These are phyloP conservation scores for Diplodia corticola DNA, from an alignment of 2,329 filamentous ascomycete species.

Conservation along the genomic window DNA sequence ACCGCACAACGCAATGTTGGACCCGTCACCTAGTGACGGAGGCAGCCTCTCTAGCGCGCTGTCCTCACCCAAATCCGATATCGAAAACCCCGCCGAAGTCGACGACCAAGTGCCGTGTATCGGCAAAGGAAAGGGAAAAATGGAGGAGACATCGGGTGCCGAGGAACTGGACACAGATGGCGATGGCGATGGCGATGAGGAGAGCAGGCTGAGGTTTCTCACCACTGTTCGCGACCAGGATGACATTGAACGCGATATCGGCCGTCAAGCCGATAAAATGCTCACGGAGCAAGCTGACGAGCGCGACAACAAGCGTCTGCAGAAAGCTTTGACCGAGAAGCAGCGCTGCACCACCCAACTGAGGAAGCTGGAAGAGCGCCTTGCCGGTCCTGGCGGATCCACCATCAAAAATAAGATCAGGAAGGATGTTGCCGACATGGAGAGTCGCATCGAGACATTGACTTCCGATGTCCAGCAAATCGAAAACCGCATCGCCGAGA, in stretches of 20 bases:
- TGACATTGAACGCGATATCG: slow-evolving; percentile 86
- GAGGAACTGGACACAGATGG: background rate
- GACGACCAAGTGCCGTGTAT: background rate
- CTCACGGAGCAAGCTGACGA: slow-evolving; percentile 64
- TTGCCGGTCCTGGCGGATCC: slow-evolving; percentile 53
- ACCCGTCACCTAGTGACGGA: background rate
- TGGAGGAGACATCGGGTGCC: background rate
- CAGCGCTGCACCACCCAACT: slow-evolving; percentile 67
- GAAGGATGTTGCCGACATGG: slow-evolving; percentile 65
- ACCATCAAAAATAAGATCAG: slow-evolving; percentile 60
- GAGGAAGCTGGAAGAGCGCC: slow-evolving; percentile 52
- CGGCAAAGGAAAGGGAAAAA: slow-evolving; percentile 15
- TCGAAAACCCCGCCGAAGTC: background rate
- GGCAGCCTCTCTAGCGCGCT: background rate
- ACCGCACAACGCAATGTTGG: background rate
- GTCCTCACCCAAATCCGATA: background rate
- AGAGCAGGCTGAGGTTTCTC: slow-evolving; percentile 6
- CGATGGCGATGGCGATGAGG: slow-evolving; percentile 4
- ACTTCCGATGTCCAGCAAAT: slow-evolving; percentile 78
- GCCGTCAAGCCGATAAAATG: slow-evolving; percentile 62
- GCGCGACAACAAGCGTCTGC: slow-evolving; percentile 62
- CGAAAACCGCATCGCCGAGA: slow-evolving; percentile 73
- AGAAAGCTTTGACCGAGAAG: slow-evolving; percentile 54
- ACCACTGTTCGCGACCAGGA: slow-evolving; percentile 69
- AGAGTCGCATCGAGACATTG: slow-evolving; percentile 63